A percentile compares a stretch with the other conserved stretches of the same genome.
These are phyloP conservation scores for Coemansia sp. DNA, from an alignment of 192 early-diverging fungal genomes.

Conservation along the genomic window DNA sequence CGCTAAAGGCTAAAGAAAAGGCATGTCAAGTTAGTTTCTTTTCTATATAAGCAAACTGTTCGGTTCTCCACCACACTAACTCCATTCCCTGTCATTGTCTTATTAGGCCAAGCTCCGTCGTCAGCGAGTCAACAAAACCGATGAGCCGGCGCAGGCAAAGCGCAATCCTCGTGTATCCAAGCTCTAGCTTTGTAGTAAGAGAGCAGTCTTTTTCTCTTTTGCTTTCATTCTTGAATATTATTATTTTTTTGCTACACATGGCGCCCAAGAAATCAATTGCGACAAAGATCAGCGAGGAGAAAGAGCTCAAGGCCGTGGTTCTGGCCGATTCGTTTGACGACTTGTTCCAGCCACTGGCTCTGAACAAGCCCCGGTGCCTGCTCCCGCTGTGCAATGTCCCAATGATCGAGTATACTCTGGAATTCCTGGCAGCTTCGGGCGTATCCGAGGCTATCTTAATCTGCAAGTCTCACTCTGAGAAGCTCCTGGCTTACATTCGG, in stretches of 20 bases:
- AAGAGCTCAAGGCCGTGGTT: constrained; percentile 84
- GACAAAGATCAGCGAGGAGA: constrained; percentile 55
- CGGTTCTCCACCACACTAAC: background rate
- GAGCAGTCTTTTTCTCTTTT: background rate
- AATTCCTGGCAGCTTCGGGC: constrained; percentile 83
- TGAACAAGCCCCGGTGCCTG: constrained; percentile 85
- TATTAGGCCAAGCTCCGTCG: constrained; percentile 49
- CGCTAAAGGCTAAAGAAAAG: constrained; percentile 45
- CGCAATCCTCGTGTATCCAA: constrained; percentile 44
- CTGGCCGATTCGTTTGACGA: constrained; percentile 89
- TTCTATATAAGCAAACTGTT: background rate
- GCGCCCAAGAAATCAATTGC: constrained; percentile 27
- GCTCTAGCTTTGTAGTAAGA: constrained; percentile 18
- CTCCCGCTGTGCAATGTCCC: constrained; percentile 95
- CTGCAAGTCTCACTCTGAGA: constrained; percentile 80
- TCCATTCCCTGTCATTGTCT: background rate
- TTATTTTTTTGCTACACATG: constrained; percentile 20
- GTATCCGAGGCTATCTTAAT: constrained; percentile 87
- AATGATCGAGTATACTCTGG: constrained; percentile 94
- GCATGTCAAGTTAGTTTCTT: constrained; percentile 3
- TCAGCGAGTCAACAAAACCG: constrained; percentile 46
- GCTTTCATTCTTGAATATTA: background rate
- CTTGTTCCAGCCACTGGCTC: constrained; percentile 84
- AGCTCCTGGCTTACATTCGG: constrained; percentile 83
- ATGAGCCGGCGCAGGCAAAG: constrained; percentile 44